Conservation (phyloP, 1,284 basidiomycete genomes). For the Fomes fomentarius region DNA sequence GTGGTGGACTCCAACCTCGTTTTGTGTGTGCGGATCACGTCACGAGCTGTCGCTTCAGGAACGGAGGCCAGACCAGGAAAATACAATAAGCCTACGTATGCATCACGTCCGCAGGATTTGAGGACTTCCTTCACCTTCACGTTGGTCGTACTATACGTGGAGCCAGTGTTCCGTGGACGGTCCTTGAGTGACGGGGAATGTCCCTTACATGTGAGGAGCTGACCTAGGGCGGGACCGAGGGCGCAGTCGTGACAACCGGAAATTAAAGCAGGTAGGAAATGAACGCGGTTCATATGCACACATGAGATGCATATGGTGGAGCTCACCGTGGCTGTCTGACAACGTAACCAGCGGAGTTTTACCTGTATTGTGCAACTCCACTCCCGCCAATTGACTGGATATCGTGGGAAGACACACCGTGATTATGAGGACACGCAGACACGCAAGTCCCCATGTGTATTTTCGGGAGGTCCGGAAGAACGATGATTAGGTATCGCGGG, state of each 20-base stretch:
- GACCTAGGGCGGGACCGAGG: slow-evolving; percentile 15
- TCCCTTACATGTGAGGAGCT: too few species aligned
- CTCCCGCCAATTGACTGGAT: not conserved
- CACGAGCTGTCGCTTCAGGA: too few species aligned
- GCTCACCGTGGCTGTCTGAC: too few species aligned
- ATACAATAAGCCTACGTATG: too few species aligned
- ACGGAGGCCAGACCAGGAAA: too few species aligned
- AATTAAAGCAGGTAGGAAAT: slow-evolving; percentile 7
- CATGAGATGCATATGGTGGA: slow-evolving; percentile 4
- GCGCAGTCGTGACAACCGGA: slow-evolving; percentile 20
- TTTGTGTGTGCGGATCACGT: too few species aligned
- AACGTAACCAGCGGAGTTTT: slow-evolving; percentile 9
- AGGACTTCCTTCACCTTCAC: too few species aligned
- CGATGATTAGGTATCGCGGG: slow-evolving; percentile 3
- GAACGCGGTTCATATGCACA: slow-evolving; percentile 2
- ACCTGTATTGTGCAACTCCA: slow-evolving; percentile 4
- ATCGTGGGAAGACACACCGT: slow-evolving; percentile 3
- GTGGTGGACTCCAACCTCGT: too few species aligned
- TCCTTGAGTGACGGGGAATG: too few species aligned
- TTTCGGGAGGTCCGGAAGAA: not conserved
- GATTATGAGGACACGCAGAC: slow-evolving; percentile 5
- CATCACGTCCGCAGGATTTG: too few species aligned
- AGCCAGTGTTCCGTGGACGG: too few species aligned
- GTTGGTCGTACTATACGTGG: too few species aligned
- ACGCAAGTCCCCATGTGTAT: slow-evolving; percentile 4